These are phyloP conservation scores for Aspergillus sclerotialis DNA, from an alignment of 2,329 filamentous ascomycete genomes.

Conservation along the genomic window DNA sequence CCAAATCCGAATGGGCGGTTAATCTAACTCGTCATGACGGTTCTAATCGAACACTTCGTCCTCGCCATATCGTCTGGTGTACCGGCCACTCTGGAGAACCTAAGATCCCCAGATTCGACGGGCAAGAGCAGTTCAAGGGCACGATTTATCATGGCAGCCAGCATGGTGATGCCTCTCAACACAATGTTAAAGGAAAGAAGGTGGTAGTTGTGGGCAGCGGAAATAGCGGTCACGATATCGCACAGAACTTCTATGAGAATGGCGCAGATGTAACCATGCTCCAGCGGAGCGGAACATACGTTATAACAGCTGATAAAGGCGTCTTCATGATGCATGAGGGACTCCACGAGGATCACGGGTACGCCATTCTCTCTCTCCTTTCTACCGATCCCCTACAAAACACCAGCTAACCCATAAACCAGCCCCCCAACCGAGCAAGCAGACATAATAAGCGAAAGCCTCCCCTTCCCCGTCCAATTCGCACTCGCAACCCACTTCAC, in stretches of 20 bases:
- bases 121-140: conserved; percentile 37
- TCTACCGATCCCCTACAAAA: not conserved
- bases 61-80: conserved; percentile 43
- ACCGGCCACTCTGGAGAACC: conserved; percentile 42
- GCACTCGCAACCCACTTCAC: conserved; percentile 39
- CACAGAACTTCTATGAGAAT: conserved; percentile 44
- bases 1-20: conserved; percentile 33
- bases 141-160: conserved; percentile 37
- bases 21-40: conserved; percentile 19
- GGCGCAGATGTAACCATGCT: conserved; percentile 48
- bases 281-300: conserved; percentile 46
- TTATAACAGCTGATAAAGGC: conserved; percentile 40
- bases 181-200: conserved; percentile 35
- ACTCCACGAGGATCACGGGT: conserved; percentile 40
- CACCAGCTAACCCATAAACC: not conserved
- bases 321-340: conserved; percentile 40
- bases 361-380: conserved; percentile 1
- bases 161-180: conserved; percentile 34
- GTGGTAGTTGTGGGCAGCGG: conserved; percentile 45
- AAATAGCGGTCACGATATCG: conserved; percentile 46
- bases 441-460: conserved; percentile 41
- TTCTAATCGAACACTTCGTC: conserved; percentile 22
- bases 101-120: conserved; percentile 34
- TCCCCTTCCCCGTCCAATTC: conserved; percentile 43
- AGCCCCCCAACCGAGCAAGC: conserved; percentile 45